Percentiles rank a stretch among this genome's conserved stretches.
These are phyloP conservation scores for Zygoascus biomembranicola DNA, from an alignment of 805 yeast species.

Conservation along the genomic window DNA sequence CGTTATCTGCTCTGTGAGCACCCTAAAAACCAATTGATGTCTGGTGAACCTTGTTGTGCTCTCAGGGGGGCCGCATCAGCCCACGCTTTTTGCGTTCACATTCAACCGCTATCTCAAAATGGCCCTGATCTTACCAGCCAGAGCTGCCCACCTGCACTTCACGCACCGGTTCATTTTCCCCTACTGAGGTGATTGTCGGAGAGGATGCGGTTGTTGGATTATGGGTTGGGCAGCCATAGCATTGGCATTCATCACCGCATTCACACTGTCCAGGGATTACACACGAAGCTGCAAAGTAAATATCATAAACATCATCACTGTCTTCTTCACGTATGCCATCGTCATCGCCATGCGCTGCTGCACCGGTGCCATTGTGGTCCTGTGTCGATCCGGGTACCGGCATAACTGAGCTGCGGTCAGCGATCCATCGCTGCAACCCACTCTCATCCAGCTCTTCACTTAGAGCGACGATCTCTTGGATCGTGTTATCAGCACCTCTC, in stretches of 20 bases:
- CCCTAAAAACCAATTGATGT: too few species aligned
- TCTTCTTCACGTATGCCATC: neutral
- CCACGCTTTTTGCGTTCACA: too few species aligned
- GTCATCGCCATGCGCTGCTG: neutral
- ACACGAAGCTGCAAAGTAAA: conserved; percentile 29
- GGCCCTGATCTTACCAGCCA: too few species aligned
- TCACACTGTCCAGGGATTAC: conserved; percentile 32
- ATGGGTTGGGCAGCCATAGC: conserved; percentile 28
- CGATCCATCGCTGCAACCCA: neutral
- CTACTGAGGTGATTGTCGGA: neutral
- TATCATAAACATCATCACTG: conserved; percentile 15
- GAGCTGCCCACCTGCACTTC: too few species aligned
- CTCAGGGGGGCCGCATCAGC: too few species aligned
- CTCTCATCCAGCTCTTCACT: neutral
- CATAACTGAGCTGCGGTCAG: neutral
- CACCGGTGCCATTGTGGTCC: neutral
- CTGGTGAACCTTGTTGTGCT: too few species aligned
- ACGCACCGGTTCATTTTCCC: too few species aligned
- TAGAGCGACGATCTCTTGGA: neutral
- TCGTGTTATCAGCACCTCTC: neutral
- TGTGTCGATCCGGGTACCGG: neutral
- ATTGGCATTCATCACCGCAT: conserved; percentile 30
- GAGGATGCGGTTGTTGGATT: conserved; percentile 9
- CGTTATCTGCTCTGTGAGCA: too few species aligned
- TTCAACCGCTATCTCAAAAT: too few species aligned